Evolutionary conservation across 208 protist genomes (phyloP), one percentile per base, ranked within the genome.

Genomic region (Trypanosomatidae sp.): DNA sequence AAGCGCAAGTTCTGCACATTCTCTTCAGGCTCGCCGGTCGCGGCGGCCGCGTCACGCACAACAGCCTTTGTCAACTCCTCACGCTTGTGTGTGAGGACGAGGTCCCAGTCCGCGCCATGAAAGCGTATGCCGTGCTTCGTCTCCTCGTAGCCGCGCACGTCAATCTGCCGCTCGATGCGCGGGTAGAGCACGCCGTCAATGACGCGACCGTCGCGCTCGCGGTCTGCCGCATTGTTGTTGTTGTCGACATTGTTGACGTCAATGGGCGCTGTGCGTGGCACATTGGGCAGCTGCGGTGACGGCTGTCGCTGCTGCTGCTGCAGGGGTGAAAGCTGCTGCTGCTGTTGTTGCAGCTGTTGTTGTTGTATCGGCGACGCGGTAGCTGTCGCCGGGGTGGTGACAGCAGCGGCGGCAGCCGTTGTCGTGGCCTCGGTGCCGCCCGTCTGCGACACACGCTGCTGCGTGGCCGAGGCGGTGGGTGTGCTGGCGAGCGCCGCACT

Each of bases 171-270:
- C 61, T 58, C 63, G 37, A 55, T 47, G 8, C 60, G 54, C 3
- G 76, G 76, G 52, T 71, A 75, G 48, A 61, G 71, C 11, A 77
- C 53, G 2, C 76, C 76, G 27, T 86, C 66, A 46, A 86, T 74
- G 51, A 79, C 54, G 56, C 67, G 67, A 0, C 56, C 35, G 6
- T 76, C 68, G 24, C 59, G 55, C 43, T 61, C 51, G 50, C 56
- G 68, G 39, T 19, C 43, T 11, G 19, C 43, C 46, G 43, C 44
- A 4, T 51, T 52, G 22, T 53, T 53, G 27, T 27, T 44, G 10
- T 45, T 50, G 8, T 40, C 27, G 16, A 37, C 46, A 28, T 52
- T 28, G 20, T 53, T 45, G 19, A n/a, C n/a, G n/a, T n/a, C 33
- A 51, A 40, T 33, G n/a, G 5, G 40, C 27, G 4, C 18, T 38